Conservation (phyloP, 176 grass and related monocot genomes). For the Pontederia crassipes region DNA sequence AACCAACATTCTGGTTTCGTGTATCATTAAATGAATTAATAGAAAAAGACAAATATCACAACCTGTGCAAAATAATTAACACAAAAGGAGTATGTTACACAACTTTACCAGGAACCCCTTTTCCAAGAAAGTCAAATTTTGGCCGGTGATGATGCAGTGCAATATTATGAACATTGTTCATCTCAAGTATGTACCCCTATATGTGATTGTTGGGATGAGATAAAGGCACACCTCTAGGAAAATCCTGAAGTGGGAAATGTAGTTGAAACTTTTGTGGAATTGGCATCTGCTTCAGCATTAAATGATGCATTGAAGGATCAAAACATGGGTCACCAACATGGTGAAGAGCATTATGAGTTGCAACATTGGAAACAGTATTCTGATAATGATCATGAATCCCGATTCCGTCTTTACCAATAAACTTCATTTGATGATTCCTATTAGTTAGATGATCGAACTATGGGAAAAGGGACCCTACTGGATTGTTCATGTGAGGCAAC, state of each 20-base stretch:
- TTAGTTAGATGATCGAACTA: constrained; percentile 15
- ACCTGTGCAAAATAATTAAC: constrained; percentile 3
- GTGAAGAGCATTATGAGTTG: constrained; percentile 34
- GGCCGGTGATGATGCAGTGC: constrained; percentile 57
- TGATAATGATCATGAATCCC: constrained; percentile 43
- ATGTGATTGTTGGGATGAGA: constrained; percentile 51
- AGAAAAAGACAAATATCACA: neutral
- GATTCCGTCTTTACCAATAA: constrained; percentile 36
- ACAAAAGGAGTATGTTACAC: neutral
- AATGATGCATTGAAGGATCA: constrained; percentile 49
- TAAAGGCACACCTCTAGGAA: constrained; percentile 55
- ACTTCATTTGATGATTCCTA: constrained; percentile 43
- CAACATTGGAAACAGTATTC: constrained; percentile 44
- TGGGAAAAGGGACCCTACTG: neutral
- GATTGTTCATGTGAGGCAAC: constrained; percentile 33
- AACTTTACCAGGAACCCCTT: constrained; percentile 53
- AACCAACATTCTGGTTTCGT: too few species aligned
- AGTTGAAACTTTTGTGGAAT: constrained; percentile 43
- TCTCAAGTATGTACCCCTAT: constrained; percentile 58
- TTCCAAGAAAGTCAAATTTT: constrained; percentile 52
- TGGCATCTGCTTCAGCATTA: constrained; percentile 55
- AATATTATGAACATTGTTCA: constrained; percentile 67
- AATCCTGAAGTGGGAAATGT: constrained; percentile 30
- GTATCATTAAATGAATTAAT: too few species aligned
- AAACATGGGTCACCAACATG: constrained; percentile 32